Percentiles rank a stretch among this genome's conserved stretches.
These are phyloP conservation scores for Aspergillus leporis DNA, from an alignment of 495 filamentous ascomycete genomes.

Conservation along the genomic window DNA sequence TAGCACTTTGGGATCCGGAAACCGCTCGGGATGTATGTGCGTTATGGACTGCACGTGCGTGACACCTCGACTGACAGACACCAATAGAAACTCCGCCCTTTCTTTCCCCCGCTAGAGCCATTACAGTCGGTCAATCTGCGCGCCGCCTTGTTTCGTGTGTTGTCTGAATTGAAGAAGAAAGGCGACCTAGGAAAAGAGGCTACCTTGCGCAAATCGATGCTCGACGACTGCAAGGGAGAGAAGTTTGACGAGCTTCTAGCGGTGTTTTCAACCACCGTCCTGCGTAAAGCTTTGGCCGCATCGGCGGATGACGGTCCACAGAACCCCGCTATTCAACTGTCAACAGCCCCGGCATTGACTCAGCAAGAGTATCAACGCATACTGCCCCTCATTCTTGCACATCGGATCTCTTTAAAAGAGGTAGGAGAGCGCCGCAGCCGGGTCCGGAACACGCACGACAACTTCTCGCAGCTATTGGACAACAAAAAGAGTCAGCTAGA, in stretches of 20 bases:
- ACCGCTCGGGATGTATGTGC: constrained; percentile 64
- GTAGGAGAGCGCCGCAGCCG: constrained; percentile 40
- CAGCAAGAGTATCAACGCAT: constrained; percentile 60
- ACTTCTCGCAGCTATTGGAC: constrained; percentile 61
- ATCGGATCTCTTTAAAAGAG: constrained; percentile 62
- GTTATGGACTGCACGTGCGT: neutral
- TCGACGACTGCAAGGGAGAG: constrained; percentile 88
- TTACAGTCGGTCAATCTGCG: constrained; percentile 87
- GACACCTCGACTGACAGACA: constrained; percentile 17
- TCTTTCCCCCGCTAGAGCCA: constrained; percentile 84
- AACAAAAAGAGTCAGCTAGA: constrained; percentile 49
- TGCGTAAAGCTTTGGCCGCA: constrained; percentile 65
- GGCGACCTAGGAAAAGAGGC: constrained; percentile 75
- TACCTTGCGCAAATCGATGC: constrained; percentile 81
- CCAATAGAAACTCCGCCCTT: constrained; percentile 76
- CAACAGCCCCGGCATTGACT: constrained; percentile 60
- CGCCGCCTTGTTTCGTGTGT: constrained; percentile 73
- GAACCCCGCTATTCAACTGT: constrained; percentile 57
- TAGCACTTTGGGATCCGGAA: constrained; percentile 75
- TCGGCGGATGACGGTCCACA: constrained; percentile 29
- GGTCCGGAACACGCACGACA: constrained; percentile 52
- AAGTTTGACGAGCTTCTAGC: constrained; percentile 77
- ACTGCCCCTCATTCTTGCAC: constrained; percentile 67
- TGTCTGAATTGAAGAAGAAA: constrained; percentile 83
- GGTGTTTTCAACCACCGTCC: constrained; percentile 74